These are phyloP conservation scores for Gossypium rotundifolium DNA, from an alignment of 345 rosid species.

Conservation along the genomic window DNA sequence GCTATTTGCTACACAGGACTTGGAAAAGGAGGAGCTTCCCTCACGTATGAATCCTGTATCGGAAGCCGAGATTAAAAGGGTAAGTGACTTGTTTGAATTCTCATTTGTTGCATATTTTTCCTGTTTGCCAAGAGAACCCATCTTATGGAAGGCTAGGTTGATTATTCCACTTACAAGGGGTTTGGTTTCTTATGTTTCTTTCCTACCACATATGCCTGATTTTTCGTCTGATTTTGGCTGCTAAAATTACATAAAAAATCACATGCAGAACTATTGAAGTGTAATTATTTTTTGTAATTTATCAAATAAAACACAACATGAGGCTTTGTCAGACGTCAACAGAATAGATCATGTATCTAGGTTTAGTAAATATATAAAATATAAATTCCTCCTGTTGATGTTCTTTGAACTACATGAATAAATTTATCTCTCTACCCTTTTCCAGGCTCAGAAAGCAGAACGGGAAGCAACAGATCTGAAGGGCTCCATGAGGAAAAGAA, in stretches of 20 bases:
- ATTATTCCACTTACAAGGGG: neutral
- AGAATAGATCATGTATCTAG: no score
- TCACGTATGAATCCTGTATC: constrained; percentile 51
- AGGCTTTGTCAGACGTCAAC: no score
- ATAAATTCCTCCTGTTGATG: no score
- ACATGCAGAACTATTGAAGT: no score
- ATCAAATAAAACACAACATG: no score
- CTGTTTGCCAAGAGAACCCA: neutral
- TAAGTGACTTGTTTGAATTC: constrained; percentile 15
- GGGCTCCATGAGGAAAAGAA: constrained; percentile 58
- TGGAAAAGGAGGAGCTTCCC: constrained; percentile 69
- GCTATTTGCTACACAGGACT: constrained; percentile 29
- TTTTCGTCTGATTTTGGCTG: neutral
- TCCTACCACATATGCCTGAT: neutral
- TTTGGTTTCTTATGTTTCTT: neutral
- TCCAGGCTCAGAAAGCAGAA: constrained; percentile 63
- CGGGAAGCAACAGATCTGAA: constrained; percentile 49
- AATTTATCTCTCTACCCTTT: constrained; percentile 9
- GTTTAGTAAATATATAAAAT: no score
- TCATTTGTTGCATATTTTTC: neutral
- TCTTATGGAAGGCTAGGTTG: neutral
- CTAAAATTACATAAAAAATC: no score
- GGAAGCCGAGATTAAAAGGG: constrained; percentile 49
- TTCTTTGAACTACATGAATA: no score
- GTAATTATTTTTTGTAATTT: neutral